A percentile compares a stretch with the other conserved stretches of the same genome.
Conservation (phyloP, 2,329 filamentous ascomycete species). For the Aspergillus aculeatus region DNA sequence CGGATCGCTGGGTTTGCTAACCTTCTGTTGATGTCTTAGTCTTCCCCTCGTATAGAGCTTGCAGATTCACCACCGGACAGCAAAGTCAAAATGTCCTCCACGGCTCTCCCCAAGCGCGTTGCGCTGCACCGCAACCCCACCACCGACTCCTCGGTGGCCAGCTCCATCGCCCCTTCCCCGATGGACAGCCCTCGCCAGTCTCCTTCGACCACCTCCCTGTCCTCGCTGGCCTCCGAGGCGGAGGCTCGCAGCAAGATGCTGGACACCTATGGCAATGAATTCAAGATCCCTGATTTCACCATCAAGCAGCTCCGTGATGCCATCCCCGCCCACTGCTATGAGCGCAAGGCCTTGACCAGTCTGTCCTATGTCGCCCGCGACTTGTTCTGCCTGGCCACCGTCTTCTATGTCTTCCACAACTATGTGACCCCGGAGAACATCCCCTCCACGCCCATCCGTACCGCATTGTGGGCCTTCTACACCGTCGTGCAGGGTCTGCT, state of each 20-base stretch:
- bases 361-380: slow-evolving; percentile 84
- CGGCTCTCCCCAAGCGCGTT: slow-evolving; percentile 46
- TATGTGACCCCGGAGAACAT: slow-evolving; percentile 83
- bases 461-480: slow-evolving; percentile 64
- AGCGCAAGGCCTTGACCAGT: slow-evolving; percentile 75
- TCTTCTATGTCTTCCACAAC: slow-evolving; percentile 86
- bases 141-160: slow-evolving; percentile 55
- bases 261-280: slow-evolving; percentile 93
- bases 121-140: slow-evolving; percentile 55
- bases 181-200: slow-evolving; percentile 62
- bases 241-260: slow-evolving; percentile 63
- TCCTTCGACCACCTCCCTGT: slow-evolving; percentile 84
- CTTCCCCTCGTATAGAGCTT: slow-evolving; percentile 3
- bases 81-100: slow-evolving; percentile 48
- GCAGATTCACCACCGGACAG: background rate
- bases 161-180: slow-evolving; percentile 56
- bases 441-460: slow-evolving; percentile 66
- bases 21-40: background rate
- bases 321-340: slow-evolving; percentile 95
- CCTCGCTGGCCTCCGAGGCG: slow-evolving; percentile 74
- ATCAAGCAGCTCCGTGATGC: slow-evolving; percentile 97
- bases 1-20: background rate
- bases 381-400: slow-evolving; percentile 66
- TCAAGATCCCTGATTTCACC: slow-evolving; percentile 89
- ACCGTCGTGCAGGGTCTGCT: slow-evolving; percentile 88